These are phyloP conservation scores for Harringtonia lauricola DNA, from an alignment of 2,329 filamentous ascomycete genomes.

Conservation along the genomic window DNA sequence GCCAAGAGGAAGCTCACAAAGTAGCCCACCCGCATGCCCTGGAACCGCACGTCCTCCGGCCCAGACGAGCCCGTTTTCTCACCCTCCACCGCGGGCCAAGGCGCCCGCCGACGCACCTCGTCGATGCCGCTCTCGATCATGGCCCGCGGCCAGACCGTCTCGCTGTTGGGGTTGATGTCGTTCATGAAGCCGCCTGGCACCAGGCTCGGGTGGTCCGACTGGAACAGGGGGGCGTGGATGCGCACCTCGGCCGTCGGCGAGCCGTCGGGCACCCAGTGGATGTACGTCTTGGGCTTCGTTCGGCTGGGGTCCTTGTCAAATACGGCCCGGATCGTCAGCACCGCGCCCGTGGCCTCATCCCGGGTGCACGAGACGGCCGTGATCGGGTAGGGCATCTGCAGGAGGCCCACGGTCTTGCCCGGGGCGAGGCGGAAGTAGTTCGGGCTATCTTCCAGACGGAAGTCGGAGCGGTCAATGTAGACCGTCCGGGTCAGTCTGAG, in stretches of 20 bases:
- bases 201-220: conserved; percentile 74
- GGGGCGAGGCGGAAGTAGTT: conserved; percentile 73
- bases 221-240: conserved; percentile 75
- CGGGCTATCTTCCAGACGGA: conserved; percentile 59
- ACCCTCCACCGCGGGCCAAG: conserved; percentile 71
- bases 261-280: conserved; percentile 78
- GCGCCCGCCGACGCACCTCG: conserved; percentile 60
- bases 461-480: conserved; percentile 70
- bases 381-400: conserved; percentile 60
- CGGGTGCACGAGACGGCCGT: conserved; percentile 58
- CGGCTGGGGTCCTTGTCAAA: conserved; percentile 62
- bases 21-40: conserved; percentile 81
- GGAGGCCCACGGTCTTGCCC: conserved; percentile 58
- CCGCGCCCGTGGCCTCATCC: conserved; percentile 39
- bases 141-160: conserved; percentile 67
- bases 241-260: conserved; percentile 63
- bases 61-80: conserved; percentile 52
- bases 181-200: conserved; percentile 70
- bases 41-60: conserved; percentile 73
- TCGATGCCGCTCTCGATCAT: conserved; percentile 76
- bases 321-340: conserved; percentile 51
- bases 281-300: conserved; percentile 70
- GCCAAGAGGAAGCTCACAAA: conserved; percentile 40
- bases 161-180: conserved; percentile 75
- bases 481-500: too few relatives aligned